Percentiles rank a stretch among this genome's conserved stretches.
Evolutionary conservation across 1,284 basidiomycete species (phyloP).

Genomic region (Cutaneotrichosporon daszewskae): DNA sequence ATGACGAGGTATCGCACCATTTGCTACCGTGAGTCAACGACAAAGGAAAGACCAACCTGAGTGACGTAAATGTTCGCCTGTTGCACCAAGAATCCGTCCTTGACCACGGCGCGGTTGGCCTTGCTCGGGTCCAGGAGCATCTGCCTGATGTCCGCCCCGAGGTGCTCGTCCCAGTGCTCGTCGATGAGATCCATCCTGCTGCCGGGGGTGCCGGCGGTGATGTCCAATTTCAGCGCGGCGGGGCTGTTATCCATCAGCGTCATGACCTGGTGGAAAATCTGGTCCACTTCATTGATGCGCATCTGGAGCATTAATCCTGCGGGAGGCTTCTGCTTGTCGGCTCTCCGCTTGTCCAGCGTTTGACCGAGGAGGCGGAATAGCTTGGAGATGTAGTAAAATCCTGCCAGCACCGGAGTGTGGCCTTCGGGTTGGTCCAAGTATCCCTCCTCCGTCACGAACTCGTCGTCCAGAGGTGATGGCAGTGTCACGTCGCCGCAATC

Average conservation of each 20-base stretch:
- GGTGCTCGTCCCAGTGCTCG: constrained; percentile 34
- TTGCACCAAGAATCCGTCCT: constrained; percentile 81
- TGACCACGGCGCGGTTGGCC: constrained; percentile 69
- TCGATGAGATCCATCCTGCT: constrained; percentile 21
- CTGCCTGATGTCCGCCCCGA: constrained; percentile 76
- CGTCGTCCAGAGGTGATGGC: constrained; percentile 40
- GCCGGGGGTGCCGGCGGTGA: constrained; percentile 8
- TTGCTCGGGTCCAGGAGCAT: constrained; percentile 77
- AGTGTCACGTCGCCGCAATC: constrained; percentile 54
- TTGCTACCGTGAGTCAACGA: constrained; percentile 55
- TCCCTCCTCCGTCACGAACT: constrained; percentile 63
- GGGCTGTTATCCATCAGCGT: constrained; percentile 42
- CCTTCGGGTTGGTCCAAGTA: constrained; percentile 75
- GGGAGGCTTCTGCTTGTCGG: constrained; percentile 33
- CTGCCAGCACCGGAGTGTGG: constrained; percentile 72
- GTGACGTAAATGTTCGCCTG: constrained; percentile 83
- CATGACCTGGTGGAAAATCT: constrained; percentile 38
- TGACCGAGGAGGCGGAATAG: constrained; percentile 55
- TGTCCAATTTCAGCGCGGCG: constrained; percentile 28
- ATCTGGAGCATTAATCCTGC: constrained; percentile 33
- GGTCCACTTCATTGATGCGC: constrained; percentile 37
- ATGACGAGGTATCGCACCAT: constrained; percentile 81
- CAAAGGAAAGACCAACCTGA: constrained; percentile 48
- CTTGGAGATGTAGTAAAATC: constrained; percentile 76
- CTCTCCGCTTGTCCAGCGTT: constrained; percentile 32